Evolutionary conservation across 2,329 filamentous ascomycete species (phyloP), one percentile per base, ranked within the genome.

Genomic region (Graphilbum sp.): DNA sequence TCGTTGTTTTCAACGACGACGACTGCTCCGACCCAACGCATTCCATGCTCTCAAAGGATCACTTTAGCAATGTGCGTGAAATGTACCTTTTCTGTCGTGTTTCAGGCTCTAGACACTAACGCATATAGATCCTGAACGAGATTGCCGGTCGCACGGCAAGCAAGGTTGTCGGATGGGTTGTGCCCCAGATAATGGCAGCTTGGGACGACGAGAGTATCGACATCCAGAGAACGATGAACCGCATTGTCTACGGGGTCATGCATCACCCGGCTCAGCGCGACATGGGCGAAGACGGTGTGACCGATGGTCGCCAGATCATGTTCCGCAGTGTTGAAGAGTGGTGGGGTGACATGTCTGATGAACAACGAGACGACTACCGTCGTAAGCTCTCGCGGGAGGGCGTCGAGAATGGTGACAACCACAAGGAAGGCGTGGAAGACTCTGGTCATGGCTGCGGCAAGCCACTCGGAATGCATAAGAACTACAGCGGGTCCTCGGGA

Each of bases 1-100:
- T 81, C 50, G 70, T 92, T 47, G 85, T 95, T 36, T 95, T 94
- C 58, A 60, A 81, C 33, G 77, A 95, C 46, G 79, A 92, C 51
- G 45, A 69, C 37, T 80, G 64, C 45, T 75, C 74, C 17, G 79
- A 95, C 51, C 88, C 87, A 0, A 95, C 87, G 2, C 87, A 95
- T 62, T 92, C 84, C 17, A 94, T 94, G 87, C 64, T 95, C 37
- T 86, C 85, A 42, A 95, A 95, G 62, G 87, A 95, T 51, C 87
- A 95, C 59, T 95, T 95, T 57, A 82, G 79, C 45, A 92, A 92
- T 52, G 66, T 79, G n/a, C n/a, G n/a, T n/a, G n/a, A n/a, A n/a
- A 55, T 18, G 30, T 32, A 18, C 6, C 13, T 29, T 29, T 29
- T 10, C 27, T 15, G 27, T n/a, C 27, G 5, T 29, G 15, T 13